A percentile compares a stretch with the other conserved stretches of the same genome.
These are phyloP conservation scores for Theileria orientalis DNA, from an alignment of 169 alveolate species.

Conservation along the genomic window DNA sequence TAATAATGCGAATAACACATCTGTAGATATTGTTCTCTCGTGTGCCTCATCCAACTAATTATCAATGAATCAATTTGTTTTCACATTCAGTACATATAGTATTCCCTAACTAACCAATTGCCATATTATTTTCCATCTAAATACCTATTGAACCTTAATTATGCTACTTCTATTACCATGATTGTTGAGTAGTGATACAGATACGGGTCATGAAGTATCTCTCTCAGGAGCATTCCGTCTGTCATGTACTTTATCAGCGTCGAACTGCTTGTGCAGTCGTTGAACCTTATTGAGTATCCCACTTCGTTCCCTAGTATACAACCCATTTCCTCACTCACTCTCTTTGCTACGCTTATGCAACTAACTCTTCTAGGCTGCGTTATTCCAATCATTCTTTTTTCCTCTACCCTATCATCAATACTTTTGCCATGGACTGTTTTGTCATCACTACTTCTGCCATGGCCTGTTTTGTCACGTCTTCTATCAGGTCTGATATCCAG, in stretches of 20 bases:
- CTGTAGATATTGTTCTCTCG: conserved; percentile 98
- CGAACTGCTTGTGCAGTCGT: conserved; percentile 93
- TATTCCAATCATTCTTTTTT: conserved; percentile 91
- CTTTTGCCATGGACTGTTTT: conserved; percentile 88
- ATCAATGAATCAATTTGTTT: neutral
- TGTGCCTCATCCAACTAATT: conserved; percentile 98
- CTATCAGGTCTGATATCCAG: neutral
- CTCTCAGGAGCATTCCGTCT: conserved; percentile 98
- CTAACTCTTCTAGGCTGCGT: conserved; percentile 99
- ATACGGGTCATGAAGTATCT: conserved; percentile 91
- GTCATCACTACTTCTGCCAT: conserved; percentile 89
- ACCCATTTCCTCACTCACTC: conserved; percentile 98
- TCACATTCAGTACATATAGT: neutral
- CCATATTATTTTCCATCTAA: conserved; percentile 4
- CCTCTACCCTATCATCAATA: no score
- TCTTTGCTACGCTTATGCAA: conserved; percentile 94
- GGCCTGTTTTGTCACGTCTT: conserved; percentile 93
- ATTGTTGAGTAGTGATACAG: conserved; percentile 90
- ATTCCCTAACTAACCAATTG: neutral
- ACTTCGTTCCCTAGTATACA: conserved; percentile 97
- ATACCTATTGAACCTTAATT: neutral
- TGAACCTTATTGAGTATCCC: conserved; percentile 95
- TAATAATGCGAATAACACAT: conserved; percentile 94
- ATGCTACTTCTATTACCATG: conserved; percentile 68
- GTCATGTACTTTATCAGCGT: conserved; percentile 99